Evolutionary conservation across 139 green algal species (phyloP).

Genomic region (Micractinium sp.): DNA sequence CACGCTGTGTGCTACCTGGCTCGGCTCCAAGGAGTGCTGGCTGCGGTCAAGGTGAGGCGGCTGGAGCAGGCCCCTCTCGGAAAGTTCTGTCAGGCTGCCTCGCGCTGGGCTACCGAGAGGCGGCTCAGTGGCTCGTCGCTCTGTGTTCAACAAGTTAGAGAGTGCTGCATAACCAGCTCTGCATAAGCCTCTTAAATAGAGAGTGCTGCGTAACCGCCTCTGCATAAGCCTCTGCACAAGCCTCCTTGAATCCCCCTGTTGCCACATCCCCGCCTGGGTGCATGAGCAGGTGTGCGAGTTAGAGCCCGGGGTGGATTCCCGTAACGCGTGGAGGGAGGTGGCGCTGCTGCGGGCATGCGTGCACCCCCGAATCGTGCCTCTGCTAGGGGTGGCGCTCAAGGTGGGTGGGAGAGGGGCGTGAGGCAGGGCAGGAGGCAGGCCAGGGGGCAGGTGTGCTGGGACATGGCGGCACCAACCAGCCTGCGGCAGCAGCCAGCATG

Average conservation of each 20-base stretch:
- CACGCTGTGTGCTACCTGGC: not conserved
- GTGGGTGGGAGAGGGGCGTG: not conserved
- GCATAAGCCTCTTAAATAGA: not conserved
- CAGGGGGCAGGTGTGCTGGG: no score
- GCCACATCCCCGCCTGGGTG: no score
- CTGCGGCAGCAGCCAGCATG: no score
- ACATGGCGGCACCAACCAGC: no score
- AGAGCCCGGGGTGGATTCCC: not conserved
- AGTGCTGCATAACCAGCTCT: no score
- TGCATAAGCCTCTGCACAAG: not conserved
- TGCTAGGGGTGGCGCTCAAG: constrained; percentile 1
- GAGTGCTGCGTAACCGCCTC: not conserved
- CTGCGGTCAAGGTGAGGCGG: not conserved
- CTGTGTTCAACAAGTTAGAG: no score
- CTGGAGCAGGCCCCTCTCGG: no score
- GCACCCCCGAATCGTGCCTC: not conserved
- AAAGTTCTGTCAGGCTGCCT: no score
- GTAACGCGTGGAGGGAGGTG: not conserved
- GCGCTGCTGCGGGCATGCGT: not conserved
- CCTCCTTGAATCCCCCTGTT: no score
- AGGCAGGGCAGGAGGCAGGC: not conserved
- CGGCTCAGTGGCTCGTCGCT: no score
- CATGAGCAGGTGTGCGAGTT: not conserved
- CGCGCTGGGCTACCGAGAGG: no score
- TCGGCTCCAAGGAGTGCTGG: not conserved